Percentiles rank a stretch among this genome's conserved stretches.
These are phyloP conservation scores for Diversispora eburnea DNA, from an alignment of 192 early-diverging fungal genomes.

Conservation along the genomic window DNA sequence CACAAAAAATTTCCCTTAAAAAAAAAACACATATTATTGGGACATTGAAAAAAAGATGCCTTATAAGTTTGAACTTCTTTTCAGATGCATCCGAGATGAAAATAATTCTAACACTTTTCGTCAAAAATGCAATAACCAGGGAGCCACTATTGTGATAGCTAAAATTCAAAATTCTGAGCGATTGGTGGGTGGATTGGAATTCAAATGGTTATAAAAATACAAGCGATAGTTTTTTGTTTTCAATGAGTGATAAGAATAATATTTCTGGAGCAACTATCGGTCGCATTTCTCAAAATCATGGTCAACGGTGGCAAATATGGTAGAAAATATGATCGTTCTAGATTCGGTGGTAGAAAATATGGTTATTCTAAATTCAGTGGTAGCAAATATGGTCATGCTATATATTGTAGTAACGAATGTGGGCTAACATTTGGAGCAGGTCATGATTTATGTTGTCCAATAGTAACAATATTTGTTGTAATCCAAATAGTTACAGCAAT, in stretches of 20 bases:
- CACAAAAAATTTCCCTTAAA: not conserved
- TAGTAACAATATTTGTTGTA: not conserved
- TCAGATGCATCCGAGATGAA: not conserved
- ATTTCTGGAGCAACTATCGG: not conserved
- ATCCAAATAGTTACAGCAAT: not conserved
- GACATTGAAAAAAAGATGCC: not conserved
- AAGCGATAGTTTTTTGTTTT: not conserved
- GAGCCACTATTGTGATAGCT: not conserved
- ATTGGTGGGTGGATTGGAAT: slow-evolving; percentile 3
- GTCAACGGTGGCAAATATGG: too few relatives aligned
- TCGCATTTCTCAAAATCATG: not conserved
- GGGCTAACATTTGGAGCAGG: not conserved
- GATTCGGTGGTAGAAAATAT: too few relatives aligned
- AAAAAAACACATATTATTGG: not conserved
- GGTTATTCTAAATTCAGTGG: too few relatives aligned
- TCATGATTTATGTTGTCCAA: not conserved
- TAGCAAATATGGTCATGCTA: too few relatives aligned
- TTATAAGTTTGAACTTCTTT: not conserved
- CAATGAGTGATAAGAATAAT: not conserved
- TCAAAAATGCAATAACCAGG: not conserved
- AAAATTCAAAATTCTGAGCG: slow-evolving; percentile 4
- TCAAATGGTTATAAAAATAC: not conserved
- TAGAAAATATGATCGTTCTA: too few relatives aligned
- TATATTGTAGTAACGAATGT: not conserved
- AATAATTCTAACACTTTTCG: not conserved